These are phyloP conservation scores for Strigomonas galati DNA, from an alignment of 208 protist species.

Conservation along the genomic window DNA sequence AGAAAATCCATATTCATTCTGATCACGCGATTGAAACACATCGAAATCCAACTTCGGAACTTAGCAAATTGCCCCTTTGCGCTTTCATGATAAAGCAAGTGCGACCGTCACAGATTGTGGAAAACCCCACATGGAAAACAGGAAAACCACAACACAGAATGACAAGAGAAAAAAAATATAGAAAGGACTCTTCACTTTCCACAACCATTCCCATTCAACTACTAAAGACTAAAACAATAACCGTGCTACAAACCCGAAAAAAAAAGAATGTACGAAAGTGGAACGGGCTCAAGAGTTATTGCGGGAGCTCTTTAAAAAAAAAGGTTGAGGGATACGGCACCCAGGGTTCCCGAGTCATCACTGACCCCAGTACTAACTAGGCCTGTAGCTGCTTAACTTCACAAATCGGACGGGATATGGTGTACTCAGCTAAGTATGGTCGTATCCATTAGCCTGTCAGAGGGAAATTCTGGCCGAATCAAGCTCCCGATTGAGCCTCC, in stretches of 20 bases:
- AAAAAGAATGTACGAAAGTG: conserved; percentile 7
- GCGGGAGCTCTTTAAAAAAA: background rate
- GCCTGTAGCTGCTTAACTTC: conserved; percentile 24
- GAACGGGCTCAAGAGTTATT: background rate
- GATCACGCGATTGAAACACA: too few species aligned
- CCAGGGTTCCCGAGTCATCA: conserved; percentile 26
- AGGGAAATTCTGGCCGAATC: too few species aligned
- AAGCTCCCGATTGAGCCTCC: background rate
- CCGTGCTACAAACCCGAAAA: background rate
- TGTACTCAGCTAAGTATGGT: conserved; percentile 10
- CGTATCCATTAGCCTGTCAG: background rate
- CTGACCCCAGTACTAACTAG: conserved; percentile 19
- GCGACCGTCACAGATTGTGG: too few species aligned
- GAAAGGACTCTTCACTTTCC: background rate
- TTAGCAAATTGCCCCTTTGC: too few species aligned
- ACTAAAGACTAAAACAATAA: too few species aligned
- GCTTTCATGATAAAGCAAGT: too few species aligned
- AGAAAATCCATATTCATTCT: too few species aligned
- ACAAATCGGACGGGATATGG: conserved; percentile 69
- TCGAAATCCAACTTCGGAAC: too few species aligned
- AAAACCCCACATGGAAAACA: too few species aligned
- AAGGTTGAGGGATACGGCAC: conserved; percentile 16
- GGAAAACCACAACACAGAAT: conserved; percentile 14
- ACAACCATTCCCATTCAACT: conserved; percentile 5
- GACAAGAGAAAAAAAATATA: conserved; percentile 10